phyloP scores from a whole-genome alignment of 2,329 filamentous ascomycete species.

The Neopestalotiopsis sp. region DNA sequence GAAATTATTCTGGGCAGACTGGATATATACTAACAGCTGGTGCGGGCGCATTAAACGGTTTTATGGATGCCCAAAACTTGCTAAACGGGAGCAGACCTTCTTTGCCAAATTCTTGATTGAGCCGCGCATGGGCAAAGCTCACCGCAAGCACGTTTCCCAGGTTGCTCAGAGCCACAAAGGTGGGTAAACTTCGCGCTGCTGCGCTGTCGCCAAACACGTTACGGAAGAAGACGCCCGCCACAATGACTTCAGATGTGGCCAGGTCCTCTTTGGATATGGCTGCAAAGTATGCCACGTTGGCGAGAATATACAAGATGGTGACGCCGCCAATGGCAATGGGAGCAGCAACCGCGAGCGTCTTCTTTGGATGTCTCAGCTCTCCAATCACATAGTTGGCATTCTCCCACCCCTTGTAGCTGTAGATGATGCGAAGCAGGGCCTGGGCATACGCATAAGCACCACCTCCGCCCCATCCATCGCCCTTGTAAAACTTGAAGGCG shows the following conservation, averaged over 20 bases:
- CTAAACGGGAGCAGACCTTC: slow-evolving; percentile 72
- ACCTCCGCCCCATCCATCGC: slow-evolving; percentile 51
- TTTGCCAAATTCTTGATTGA: slow-evolving; percentile 72
- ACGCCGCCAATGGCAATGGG: slow-evolving; percentile 64
- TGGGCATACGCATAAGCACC: slow-evolving; percentile 61
- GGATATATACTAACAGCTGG: slow-evolving; percentile 46
- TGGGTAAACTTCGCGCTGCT: slow-evolving; percentile 53
- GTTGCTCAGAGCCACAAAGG: slow-evolving; percentile 66
- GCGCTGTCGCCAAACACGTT: slow-evolving; percentile 66
- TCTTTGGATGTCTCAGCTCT: slow-evolving; percentile 60
- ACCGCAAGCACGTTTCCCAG: slow-evolving; percentile 67
- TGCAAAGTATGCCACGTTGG: slow-evolving; percentile 70
- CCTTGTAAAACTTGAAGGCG: slow-evolving; percentile 53
- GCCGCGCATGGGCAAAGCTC: slow-evolving; percentile 62
- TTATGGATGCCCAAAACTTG: slow-evolving; percentile 71
- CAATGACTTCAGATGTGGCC: slow-evolving; percentile 62
- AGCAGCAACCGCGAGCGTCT: slow-evolving; percentile 60
- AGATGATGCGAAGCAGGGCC: slow-evolving; percentile 63
- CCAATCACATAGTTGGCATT: slow-evolving; percentile 67
- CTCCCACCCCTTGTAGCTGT: slow-evolving; percentile 69
- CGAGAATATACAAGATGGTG: slow-evolving; percentile 66
- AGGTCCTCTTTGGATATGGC: slow-evolving; percentile 65
- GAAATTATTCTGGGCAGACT: neutral
- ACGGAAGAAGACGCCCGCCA: slow-evolving; percentile 65
- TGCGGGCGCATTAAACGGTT: slow-evolving; percentile 70